A percentile compares a stretch with the other conserved stretches of the same genome.
Conservation (phyloP, 1,139 yeast genomes). For the Hyphopichia khmerensis region DNA sequence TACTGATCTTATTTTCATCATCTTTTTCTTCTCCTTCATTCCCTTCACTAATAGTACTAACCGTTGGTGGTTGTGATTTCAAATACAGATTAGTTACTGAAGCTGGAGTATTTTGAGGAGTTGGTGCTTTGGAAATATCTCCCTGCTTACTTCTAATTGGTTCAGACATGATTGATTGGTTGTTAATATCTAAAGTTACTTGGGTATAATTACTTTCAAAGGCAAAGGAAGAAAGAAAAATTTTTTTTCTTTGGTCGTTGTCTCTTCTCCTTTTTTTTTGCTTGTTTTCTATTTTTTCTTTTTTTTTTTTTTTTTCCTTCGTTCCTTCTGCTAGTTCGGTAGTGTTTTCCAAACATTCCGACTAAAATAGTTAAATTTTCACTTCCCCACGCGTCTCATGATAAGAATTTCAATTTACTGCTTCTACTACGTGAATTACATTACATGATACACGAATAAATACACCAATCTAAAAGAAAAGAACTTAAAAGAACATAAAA, state of each 20-base stretch:
- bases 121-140: constrained; percentile 91
- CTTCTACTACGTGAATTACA: no score
- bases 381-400: no score
- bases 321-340: no score
- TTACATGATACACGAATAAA: no score
- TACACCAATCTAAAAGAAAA: neutral
- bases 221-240: no score
- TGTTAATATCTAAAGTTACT: no score
- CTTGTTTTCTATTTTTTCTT: neutral
- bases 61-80: constrained; percentile 67
- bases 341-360: no score
- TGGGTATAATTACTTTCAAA: neutral
- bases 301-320: neutral
- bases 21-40: constrained; percentile 41
- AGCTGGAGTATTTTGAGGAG: constrained; percentile 98
- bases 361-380: no score
- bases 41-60: constrained; percentile 79
- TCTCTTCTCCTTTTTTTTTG: no score
- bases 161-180: constrained; percentile 52
- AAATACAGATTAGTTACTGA: constrained; percentile 77
- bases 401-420: neutral
- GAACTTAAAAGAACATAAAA: no score
- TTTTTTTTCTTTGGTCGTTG: no score
- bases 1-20: constrained; percentile 29
- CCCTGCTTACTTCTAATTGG: constrained; percentile 68